phyloP scores from a whole-genome alignment of 495 filamentous ascomycete species.

The Pseudevernia furfuracea region DNA sequence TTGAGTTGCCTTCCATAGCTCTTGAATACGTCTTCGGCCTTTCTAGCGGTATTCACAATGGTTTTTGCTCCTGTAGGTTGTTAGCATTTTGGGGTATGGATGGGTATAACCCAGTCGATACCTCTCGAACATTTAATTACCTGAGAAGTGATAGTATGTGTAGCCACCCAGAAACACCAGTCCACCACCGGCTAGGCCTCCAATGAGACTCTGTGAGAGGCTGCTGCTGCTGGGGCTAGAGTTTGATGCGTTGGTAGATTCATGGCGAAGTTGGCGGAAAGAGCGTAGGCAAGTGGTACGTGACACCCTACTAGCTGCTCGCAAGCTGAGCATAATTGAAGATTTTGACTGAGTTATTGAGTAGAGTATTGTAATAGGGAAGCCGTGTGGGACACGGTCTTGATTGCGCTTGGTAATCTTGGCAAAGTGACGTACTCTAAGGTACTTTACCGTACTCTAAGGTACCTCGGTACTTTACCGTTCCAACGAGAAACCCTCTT shows the following conservation, averaged over 20 bases:
- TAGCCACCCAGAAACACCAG: conserved; percentile 45
- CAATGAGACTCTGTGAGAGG: conserved; percentile 31
- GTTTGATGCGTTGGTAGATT: conserved; percentile 13
- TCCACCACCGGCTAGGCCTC: conserved; percentile 45
- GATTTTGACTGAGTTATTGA: neutral
- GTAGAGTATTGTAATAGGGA: too few relatives aligned
- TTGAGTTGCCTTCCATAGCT: conserved; percentile 43
- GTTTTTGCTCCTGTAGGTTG: conserved; percentile 39
- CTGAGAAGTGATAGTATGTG: conserved; percentile 50
- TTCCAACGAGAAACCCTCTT: too few relatives aligned
- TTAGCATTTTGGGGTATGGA: neutral
- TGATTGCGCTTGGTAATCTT: too few relatives aligned
- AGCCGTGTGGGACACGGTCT: neutral
- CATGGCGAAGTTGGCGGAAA: conserved; percentile 20
- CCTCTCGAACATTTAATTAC: conserved; percentile 9
- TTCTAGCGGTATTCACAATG: conserved; percentile 41
- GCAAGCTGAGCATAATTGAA: conserved; percentile 14
- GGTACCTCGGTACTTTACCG: too few relatives aligned
- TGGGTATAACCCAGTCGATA: neutral
- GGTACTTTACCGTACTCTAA: too few relatives aligned
- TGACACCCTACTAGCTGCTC: conserved; percentile 7
- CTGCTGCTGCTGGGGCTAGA: conserved; percentile 10
- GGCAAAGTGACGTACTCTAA: neutral
- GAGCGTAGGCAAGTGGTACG: conserved; percentile 13
- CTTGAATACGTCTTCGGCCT: conserved; percentile 46